Evolutionary conservation across 2,329 filamentous ascomycete genomes (phyloP), one percentile per base, ranked within the genome.

Genomic region (Colletotrichum sojae): DNA sequence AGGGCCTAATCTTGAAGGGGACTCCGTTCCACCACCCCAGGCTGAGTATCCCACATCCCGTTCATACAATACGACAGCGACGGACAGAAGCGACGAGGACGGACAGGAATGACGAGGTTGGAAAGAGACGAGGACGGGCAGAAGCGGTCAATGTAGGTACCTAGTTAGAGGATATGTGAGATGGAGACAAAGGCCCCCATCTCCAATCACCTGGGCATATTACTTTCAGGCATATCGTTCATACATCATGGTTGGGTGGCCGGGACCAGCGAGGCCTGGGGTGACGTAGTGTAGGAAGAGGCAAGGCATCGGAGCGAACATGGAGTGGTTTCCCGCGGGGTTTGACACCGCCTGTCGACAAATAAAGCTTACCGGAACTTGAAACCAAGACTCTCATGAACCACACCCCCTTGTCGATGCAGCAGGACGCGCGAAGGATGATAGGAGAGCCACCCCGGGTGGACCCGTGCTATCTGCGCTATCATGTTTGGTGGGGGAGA

Each of bases 381-480:
- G n/a, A 58, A 39, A 27, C 16, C 58, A 18, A n/a, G 22, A 25
- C 15, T 6, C 6, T 46, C 4, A n/a, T 46, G 59, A 52, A 40
- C 40, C 39, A 31, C 31, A 36, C 31, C 45, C 27, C 20, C 46
- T 43, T 43, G 58, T 36, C 58, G 52, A 53, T 61, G 45, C 22
- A 46, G 40, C 18, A 16, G 54, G n/a, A 9, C 54, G n/a, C 45
- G 15, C 36, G 40, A 40, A 56, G 36, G 25, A 66, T 52, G 51
- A 56, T 69, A 66, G 67, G 67, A 20, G 51, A 54, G 55, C 43
- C 61, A 66, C 62, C 27, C 67, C 62, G 67, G n/a, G 62, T 67
- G 62, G 67, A 40, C 16, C 27, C 22, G 62, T 36, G 62, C 51
- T 66, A 69, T 69, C 67, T 60, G 62, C 62, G 49, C 31, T 52